Conservation (phyloP, 192 early-diverging fungal genomes). For the Diversispora eburnea region DNA sequence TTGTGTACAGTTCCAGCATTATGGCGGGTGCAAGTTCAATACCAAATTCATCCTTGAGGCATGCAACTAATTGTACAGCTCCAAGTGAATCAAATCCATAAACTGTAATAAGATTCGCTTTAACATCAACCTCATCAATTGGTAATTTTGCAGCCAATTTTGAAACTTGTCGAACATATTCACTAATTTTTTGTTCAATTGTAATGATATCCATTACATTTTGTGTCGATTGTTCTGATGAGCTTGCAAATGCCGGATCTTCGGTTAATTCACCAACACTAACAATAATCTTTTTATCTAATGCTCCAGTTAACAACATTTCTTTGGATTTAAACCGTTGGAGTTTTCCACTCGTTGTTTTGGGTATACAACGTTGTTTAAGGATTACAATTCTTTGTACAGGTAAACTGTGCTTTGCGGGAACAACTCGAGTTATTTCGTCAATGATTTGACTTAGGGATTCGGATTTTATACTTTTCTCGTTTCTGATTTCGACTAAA, state of each 20-base stretch:
- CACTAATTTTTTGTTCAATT: neutral
- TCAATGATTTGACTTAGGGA: neutral
- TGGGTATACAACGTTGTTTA: slow-evolving; percentile 11
- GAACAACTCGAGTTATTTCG: slow-evolving; percentile 4
- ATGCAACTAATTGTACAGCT: slow-evolving; percentile 20
- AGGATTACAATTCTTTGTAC: neutral
- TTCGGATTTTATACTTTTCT: neutral
- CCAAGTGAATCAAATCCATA: slow-evolving; percentile 20
- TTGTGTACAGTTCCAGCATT: neutral
- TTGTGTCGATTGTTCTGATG: neutral
- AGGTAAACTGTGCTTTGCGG: slow-evolving; percentile 10
- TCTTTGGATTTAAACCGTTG: slow-evolving; percentile 2
- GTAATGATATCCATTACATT: neutral
- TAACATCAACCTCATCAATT: neutral
- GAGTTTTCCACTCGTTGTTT: slow-evolving; percentile 21
- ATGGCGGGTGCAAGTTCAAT: slow-evolving; percentile 18
- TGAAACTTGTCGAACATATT: slow-evolving; percentile 3
- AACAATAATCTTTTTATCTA: slow-evolving; percentile 23
- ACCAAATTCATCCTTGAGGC: slow-evolving; percentile 19
- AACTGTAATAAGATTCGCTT: slow-evolving; percentile 9
- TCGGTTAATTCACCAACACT: neutral
- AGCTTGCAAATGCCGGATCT: neutral
- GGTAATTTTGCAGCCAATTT: slow-evolving; percentile 10
- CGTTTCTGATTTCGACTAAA: neutral
- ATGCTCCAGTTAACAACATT: neutral